Evolutionary conservation across 2,329 filamentous ascomycete species (phyloP).

Genomic region (Aphanoascus verrucosus): DNA sequence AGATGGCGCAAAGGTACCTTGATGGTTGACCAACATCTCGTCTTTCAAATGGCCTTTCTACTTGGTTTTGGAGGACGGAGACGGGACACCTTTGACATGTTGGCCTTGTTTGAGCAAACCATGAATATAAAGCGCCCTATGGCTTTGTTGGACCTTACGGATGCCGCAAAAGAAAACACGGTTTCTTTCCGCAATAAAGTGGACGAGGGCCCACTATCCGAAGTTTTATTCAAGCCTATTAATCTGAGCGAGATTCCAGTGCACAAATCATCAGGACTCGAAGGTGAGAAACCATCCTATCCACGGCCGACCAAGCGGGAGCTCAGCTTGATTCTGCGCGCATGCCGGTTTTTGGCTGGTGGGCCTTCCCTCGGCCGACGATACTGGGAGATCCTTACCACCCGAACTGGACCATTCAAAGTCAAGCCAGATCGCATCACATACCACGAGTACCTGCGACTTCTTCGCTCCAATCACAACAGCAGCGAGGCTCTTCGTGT

Average conservation of each 20-base stretch:
- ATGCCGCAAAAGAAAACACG: neutral
- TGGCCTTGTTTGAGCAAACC: slow-evolving; percentile 68
- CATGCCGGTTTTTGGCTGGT: slow-evolving; percentile 44
- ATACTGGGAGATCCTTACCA: slow-evolving; percentile 69
- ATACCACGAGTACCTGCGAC: slow-evolving; percentile 55
- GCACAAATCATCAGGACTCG: neutral
- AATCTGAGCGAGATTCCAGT: slow-evolving; percentile 11
- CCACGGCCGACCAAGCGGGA: slow-evolving; percentile 43
- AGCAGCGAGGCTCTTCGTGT: slow-evolving; percentile 52
- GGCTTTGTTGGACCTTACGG: slow-evolving; percentile 11
- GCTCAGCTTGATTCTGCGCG: slow-evolving; percentile 58
- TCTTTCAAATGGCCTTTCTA: slow-evolving; percentile 69
- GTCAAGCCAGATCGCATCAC: slow-evolving; percentile 63
- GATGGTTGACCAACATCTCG: slow-evolving; percentile 64
- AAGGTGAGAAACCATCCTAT: slow-evolving; percentile 24
- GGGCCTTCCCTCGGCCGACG: slow-evolving; percentile 52
- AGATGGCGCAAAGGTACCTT: slow-evolving; percentile 65
- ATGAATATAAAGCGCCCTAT: slow-evolving; percentile 54
- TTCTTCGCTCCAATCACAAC: slow-evolving; percentile 55
- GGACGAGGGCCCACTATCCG: neutral
- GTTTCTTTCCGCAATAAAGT: neutral
- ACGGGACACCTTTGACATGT: slow-evolving; percentile 58
- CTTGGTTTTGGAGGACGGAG: slow-evolving; percentile 54
- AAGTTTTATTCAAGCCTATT: slow-evolving; percentile 29
- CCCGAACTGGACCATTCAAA: slow-evolving; percentile 36